Conservation (phyloP, 768 basidiomycete genomes). For the Hypholoma fasciculare region DNA sequence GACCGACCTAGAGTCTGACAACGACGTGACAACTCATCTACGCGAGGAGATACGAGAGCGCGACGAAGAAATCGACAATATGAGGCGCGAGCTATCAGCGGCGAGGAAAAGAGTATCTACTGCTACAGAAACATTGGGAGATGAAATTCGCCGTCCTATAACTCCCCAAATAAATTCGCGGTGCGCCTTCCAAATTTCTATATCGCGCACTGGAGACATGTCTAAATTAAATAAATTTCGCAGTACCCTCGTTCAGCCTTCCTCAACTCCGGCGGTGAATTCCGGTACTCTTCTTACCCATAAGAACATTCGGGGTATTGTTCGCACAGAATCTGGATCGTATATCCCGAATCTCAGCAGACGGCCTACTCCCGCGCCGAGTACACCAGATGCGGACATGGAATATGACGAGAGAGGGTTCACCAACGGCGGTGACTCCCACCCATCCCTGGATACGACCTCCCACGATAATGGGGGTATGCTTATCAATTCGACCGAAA, state of each 20-base stretch:
- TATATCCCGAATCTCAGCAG: conserved; percentile 45
- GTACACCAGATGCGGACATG: conserved; percentile 14
- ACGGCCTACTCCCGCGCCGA: conserved; percentile 53
- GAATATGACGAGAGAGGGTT: background rate
- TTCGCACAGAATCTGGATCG: conserved; percentile 46
- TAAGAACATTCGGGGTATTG: background rate
- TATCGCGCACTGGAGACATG: background rate
- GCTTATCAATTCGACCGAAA: background rate
- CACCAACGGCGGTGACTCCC: conserved; percentile 1
- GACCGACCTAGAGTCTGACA: conserved; percentile 31
- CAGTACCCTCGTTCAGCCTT: background rate
- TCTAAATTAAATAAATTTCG: background rate
- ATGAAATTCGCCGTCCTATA: background rate
- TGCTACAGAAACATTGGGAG: background rate
- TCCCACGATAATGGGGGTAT: background rate
- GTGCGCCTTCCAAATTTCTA: conserved; percentile 8
- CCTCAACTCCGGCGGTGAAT: background rate
- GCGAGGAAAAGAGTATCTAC: background rate
- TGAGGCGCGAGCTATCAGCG: conserved; percentile 6
- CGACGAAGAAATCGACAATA: conserved; percentile 8
- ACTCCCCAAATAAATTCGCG: conserved; percentile 1
- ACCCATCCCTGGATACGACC: background rate
- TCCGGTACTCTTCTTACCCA: background rate
- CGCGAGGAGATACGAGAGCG: conserved; percentile 1
- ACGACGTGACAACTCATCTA: conserved; percentile 16